phyloP scores from a whole-genome alignment of 768 basidiomycete genomes.

The Asterophora lycoperdoides region DNA sequence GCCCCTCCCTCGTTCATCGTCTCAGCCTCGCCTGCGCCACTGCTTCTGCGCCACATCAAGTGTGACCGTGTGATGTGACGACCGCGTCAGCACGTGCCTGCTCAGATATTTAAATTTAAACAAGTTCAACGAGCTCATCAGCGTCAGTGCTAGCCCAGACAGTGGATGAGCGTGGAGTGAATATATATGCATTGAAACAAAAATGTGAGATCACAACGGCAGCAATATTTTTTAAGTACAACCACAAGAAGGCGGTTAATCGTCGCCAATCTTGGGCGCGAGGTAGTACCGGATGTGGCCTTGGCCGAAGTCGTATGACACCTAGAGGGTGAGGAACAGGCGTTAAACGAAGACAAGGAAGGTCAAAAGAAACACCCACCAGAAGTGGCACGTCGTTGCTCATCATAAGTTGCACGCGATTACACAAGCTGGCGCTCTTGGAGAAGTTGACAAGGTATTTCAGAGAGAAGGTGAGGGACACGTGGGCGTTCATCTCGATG shows the following conservation, averaged over 20 bases:
- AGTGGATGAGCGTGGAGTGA: no score
- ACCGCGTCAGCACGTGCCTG: no score
- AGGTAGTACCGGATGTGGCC: slow-evolving; percentile 93
- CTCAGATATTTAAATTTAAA: no score
- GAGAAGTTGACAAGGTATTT: slow-evolving; percentile 98
- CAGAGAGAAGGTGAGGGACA: slow-evolving; percentile 89
- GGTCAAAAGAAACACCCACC: slow-evolving; percentile 38
- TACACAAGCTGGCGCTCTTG: slow-evolving; percentile 75
- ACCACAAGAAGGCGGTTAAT: slow-evolving; percentile 22
- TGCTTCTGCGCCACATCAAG: no score
- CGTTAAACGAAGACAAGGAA: no score
- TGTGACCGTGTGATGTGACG: no score
- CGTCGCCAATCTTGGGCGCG: slow-evolving; percentile 92
- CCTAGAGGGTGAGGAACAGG: slow-evolving; percentile 38
- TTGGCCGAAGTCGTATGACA: slow-evolving; percentile 85
- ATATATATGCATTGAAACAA: not conserved
- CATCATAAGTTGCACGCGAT: slow-evolving; percentile 79
- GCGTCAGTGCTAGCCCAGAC: no score
- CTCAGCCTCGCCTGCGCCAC: no score
- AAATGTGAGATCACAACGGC: not conserved
- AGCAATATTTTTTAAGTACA: not conserved
- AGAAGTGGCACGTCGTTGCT: slow-evolving; percentile 89
- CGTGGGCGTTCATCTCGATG: slow-evolving; percentile 88
- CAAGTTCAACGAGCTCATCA: no score
- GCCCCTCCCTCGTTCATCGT: no score